Conservation (phyloP, 805 yeast species). For the Groenewaldozyma salmanticensis region DNA sequence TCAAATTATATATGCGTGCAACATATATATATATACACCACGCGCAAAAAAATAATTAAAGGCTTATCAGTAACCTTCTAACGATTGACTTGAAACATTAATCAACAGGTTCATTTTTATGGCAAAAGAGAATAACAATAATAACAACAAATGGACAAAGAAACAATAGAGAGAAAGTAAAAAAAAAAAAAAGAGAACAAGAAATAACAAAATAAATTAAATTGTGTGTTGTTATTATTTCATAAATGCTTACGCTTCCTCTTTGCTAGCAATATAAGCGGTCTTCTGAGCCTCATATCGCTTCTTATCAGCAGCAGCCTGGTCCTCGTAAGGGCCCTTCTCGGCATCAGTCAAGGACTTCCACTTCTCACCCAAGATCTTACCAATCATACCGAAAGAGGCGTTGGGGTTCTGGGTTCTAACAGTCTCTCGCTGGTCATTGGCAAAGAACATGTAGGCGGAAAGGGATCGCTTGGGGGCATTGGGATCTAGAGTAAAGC, state of each 20-base stretch:
- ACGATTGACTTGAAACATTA: not conserved
- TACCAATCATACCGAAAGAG: slow-evolving; percentile 88
- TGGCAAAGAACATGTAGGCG: slow-evolving; percentile 98
- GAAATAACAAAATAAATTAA: not conserved
- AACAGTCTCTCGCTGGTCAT: slow-evolving; percentile 92
- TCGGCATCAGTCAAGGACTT: slow-evolving; percentile 76
- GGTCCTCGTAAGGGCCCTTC: slow-evolving; percentile 81
- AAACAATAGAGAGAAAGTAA: not conserved
- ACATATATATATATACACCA: too few relatives aligned
- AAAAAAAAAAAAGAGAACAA: not conserved
- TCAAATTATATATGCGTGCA: too few relatives aligned
- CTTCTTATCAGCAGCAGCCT: slow-evolving; percentile 94
- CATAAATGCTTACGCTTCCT: not conserved
- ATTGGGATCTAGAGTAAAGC: slow-evolving; percentile 40
- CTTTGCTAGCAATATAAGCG: slow-evolving; percentile 43
- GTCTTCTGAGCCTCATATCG: slow-evolving; percentile 96
- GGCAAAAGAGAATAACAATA: too few relatives aligned
- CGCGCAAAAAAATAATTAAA: too few relatives aligned
- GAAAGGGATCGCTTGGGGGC: slow-evolving; percentile 99
- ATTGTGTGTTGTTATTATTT: not conserved
- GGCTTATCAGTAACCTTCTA: not conserved
- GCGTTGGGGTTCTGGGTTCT: slow-evolving; percentile 96
- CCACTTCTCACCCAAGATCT: slow-evolving; percentile 93
- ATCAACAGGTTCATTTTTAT: too few relatives aligned
- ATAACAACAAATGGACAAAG: not conserved